Evolutionary conservation across 768 basidiomycete species (phyloP).

Genomic region (Tylopilus sp.): DNA sequence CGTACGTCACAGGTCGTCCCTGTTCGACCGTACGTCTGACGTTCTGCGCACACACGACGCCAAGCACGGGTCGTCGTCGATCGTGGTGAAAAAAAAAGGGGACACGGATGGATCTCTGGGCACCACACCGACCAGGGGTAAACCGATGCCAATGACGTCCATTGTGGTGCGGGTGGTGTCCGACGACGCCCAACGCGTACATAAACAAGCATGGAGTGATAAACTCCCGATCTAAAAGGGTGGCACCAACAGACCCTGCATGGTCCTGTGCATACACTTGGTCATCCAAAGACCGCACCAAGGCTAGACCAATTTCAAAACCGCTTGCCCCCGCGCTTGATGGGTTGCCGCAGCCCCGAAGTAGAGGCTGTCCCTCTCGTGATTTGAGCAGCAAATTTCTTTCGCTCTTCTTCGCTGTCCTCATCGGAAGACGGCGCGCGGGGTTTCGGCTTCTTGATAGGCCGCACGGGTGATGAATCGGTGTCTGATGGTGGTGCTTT

Average conservation of each 20-base stretch:
- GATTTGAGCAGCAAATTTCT: slow-evolving; percentile 39
- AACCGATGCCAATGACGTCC: background rate
- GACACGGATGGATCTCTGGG: background rate
- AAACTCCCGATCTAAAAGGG: background rate
- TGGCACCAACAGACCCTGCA: slow-evolving; percentile 12
- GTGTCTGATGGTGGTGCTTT: slow-evolving; percentile 37
- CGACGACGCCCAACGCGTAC: background rate
- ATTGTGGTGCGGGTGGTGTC: background rate
- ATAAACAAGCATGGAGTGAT: background rate
- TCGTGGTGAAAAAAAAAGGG: no score
- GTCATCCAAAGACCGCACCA: background rate
- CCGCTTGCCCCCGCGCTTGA: slow-evolving; percentile 72
- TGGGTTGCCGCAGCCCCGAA: slow-evolving; percentile 64
- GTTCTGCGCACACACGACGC: no score
- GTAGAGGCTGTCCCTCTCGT: slow-evolving; percentile 38
- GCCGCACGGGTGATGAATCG: slow-evolving; percentile 48
- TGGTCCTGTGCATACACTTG: background rate
- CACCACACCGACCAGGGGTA: background rate
- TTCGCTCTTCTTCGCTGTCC: slow-evolving; percentile 57
- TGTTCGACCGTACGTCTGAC: no score
- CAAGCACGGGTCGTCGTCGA: no score
- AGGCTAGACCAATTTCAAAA: slow-evolving; percentile 60
- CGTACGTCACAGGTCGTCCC: no score
- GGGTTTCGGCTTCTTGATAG: slow-evolving; percentile 48
- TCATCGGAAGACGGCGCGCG: slow-evolving; percentile 44